Evolutionary conservation across 345 rosid species (phyloP), one percentile per base, ranked within the genome.

Genomic region (Isatis tinctoria): DNA sequence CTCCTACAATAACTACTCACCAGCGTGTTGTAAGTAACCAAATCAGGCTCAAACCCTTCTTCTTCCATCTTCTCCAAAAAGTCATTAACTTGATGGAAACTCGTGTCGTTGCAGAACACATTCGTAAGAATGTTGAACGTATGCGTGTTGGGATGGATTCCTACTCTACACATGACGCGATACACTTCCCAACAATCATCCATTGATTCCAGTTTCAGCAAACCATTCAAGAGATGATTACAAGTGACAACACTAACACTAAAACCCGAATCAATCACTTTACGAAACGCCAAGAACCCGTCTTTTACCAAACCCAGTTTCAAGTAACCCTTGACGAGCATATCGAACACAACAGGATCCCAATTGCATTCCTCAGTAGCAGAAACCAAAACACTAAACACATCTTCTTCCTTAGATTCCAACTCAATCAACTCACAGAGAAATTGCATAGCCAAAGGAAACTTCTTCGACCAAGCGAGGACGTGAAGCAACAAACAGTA

Each of bases 51-150:
- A 72, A 91, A 94, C 0, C 97, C 98, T 84, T 91, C 97, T 78
- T 94, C 98, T 70, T 94, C 98, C 90, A 94, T 90, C 82, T 80
- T 88, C 84, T 94, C 97, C 76, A 94, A 43, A 68, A 94, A 94
- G 5, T 83, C 90, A 72, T 85, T 78, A 78, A 91, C 89, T 81
- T 80, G 80, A 59, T 51, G 62, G 1, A 79, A 74, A 74, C 81
- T 80, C 1, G 87, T 85, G 41, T 74, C 77, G 18, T 68, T 80
- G 74, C 98, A 91, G 58, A 91, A 84, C 64, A 75, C 86, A 79
- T 83, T 81, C 16, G 90, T 91, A 72, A 94, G 76, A n/a, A 91
- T 86, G 77, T 94, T 94, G 67, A 91, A 91, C 0, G 96, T 94
- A 64, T 84, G 74, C 0, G 88, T 65, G 65, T 91, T 94, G 8